Evolutionary conservation across 306 rosid genomes (phyloP).

Genomic region (Pterocarpus santalinus): DNA sequence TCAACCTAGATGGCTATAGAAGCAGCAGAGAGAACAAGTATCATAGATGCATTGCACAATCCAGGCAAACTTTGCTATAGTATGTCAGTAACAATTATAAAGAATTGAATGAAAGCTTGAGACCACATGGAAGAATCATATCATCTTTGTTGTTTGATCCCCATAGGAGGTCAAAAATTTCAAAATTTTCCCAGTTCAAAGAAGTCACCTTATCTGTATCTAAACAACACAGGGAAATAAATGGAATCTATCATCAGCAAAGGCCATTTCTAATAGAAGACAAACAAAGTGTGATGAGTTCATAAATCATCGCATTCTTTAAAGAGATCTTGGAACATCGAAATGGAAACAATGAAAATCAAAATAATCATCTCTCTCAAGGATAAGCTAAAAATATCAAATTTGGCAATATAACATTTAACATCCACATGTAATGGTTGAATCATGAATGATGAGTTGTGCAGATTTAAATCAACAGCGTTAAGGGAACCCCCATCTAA

Average conservation of each 20-base stretch:
- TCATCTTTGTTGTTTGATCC: background rate
- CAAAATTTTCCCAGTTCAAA: background rate
- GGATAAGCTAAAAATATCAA: conserved; percentile 26
- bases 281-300: conserved; percentile 31
- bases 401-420: conserved; percentile 19
- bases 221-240: background rate
- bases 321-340: background rate
- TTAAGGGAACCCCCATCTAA: background rate
- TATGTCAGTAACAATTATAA: background rate
- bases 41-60: conserved; percentile 8
- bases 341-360: conserved; percentile 4
- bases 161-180: background rate
- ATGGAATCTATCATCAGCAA: conserved; percentile 3
- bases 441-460: background rate
- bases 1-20: conserved; percentile 8
- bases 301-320: background rate
- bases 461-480: background rate
- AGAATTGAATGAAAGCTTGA: conserved; percentile 10
- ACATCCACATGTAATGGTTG: background rate
- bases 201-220: background rate
- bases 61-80: conserved; percentile 19
- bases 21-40: conserved; percentile 18
- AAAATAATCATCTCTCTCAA: conserved; percentile 1
- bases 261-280: conserved; percentile 4
- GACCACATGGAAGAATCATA: conserved; percentile 7